These are phyloP conservation scores for Penicillium longicatenatum DNA, from an alignment of 495 filamentous ascomycete species.

Conservation along the genomic window DNA sequence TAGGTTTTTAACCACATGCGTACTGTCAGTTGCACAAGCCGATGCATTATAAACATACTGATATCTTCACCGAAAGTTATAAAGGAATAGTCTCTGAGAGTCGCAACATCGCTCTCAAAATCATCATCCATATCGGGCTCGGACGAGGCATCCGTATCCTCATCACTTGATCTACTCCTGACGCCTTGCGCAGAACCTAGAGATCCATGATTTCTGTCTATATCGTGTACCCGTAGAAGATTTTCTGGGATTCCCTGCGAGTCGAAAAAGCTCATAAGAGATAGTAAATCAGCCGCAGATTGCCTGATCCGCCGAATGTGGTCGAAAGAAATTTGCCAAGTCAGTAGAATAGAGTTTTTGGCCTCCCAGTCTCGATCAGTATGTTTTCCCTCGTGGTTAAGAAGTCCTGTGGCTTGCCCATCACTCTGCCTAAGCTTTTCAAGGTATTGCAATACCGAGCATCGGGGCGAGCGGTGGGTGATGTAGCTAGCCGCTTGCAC, in stretches of 20 bases:
- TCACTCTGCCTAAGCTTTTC: no score
- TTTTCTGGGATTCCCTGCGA: no score
- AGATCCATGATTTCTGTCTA: no score
- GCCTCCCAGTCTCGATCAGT: no score
- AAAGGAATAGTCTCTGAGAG: slow-evolving; percentile 43
- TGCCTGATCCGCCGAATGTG: slow-evolving; percentile 17
- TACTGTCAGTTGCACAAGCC: slow-evolving; percentile 26
- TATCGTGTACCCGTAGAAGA: neutral
- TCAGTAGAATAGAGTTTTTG: no score
- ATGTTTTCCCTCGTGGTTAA: no score
- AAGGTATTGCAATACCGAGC: no score
- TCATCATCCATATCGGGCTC: neutral
- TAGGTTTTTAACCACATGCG: slow-evolving; percentile 28
- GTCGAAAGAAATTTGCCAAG: slow-evolving; percentile 38
- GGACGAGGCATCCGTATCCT: neutral
- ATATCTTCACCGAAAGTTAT: slow-evolving; percentile 25
- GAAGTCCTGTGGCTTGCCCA: no score
- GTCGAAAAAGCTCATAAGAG: no score
- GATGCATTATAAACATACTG: slow-evolving; percentile 21
- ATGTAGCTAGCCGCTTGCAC: no score
- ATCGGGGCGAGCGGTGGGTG: no score
- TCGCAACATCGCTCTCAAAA: slow-evolving; percentile 47
- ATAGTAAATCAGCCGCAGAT: slow-evolving; percentile 25
- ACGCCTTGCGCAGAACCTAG: no score
- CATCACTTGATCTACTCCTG: neutral